These are phyloP conservation scores for Hericium erinaceus DNA, from an alignment of 768 basidiomycete species.

Conservation along the genomic window DNA sequence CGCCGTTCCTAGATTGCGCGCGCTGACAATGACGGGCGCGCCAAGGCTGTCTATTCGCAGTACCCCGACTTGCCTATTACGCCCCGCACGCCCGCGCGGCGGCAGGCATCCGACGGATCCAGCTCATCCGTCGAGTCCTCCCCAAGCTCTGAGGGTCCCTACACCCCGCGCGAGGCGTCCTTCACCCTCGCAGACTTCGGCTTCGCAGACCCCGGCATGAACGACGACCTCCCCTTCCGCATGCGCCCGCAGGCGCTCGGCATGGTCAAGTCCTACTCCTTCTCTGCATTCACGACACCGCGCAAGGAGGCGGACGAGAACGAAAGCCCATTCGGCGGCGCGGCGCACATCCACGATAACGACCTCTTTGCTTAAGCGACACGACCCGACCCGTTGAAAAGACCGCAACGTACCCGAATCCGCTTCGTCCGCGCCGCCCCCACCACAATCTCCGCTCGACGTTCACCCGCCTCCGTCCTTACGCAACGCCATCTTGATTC, in stretches of 20 bases:
- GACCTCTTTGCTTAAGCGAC: slow-evolving; percentile 13
- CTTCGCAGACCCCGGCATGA: slow-evolving; percentile 11
- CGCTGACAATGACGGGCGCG: neutral
- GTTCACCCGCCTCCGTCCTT: neutral
- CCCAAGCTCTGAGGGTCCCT: slow-evolving; percentile 3
- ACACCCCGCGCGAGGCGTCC: slow-evolving; percentile 13
- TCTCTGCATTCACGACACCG: neutral
- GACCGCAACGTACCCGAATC: slow-evolving; percentile 1
- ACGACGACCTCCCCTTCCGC: slow-evolving; percentile 4
- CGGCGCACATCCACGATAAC: slow-evolving; percentile 8
- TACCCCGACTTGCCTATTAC: neutral
- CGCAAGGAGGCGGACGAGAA: neutral
- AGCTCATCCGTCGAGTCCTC: slow-evolving; percentile 12
- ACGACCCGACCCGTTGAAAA: slow-evolving; percentile 1
- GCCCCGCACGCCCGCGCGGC: slow-evolving; percentile 24
- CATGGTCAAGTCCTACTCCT: neutral
- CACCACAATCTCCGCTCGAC: slow-evolving; percentile 3
- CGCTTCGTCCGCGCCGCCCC: neutral
- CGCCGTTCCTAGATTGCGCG: neutral
- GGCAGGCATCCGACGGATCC: slow-evolving; percentile 11
- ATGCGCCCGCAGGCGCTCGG: slow-evolving; percentile 4
- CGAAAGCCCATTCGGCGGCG: neutral
- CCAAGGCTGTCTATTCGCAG: neutral
- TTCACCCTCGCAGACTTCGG: slow-evolving; percentile 8
- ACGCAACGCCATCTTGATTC: too few relatives aligned